phyloP scores from a whole-genome alignment of 768 basidiomycete genomes.

The Trametes cingulata region DNA sequence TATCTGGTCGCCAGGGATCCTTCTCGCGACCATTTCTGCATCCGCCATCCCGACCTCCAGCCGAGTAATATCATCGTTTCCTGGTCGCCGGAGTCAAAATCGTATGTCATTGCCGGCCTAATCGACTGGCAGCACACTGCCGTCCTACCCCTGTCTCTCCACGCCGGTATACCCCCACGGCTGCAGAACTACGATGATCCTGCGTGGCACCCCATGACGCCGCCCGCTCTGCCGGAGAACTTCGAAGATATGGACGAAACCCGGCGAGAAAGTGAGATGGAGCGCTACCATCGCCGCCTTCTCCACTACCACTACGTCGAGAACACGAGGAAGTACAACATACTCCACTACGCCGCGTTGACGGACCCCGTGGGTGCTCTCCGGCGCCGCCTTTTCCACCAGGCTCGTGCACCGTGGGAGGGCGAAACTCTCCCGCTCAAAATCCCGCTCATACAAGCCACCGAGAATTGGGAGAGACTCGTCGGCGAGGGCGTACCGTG shows the following conservation, averaged over 20 bases:
- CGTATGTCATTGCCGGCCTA: slow-evolving; percentile 36
- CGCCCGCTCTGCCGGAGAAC: slow-evolving; percentile 46
- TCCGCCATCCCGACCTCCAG: slow-evolving; percentile 48
- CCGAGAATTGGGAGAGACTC: slow-evolving; percentile 28
- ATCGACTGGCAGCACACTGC: slow-evolving; percentile 44
- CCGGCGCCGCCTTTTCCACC: slow-evolving; percentile 43
- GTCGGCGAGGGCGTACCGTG: slow-evolving; percentile 26
- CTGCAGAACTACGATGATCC: slow-evolving; percentile 51
- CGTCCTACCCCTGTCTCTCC: slow-evolving; percentile 54
- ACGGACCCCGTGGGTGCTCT: slow-evolving; percentile 39
- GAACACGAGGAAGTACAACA: slow-evolving; percentile 47
- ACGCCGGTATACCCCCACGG: slow-evolving; percentile 42
- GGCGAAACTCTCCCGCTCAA: slow-evolving; percentile 52
- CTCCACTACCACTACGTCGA: slow-evolving; percentile 51
- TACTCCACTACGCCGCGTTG: slow-evolving; percentile 42
- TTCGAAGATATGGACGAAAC: slow-evolving; percentile 42
- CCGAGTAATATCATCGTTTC: slow-evolving; percentile 50
- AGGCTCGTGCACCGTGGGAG: slow-evolving; percentile 50
- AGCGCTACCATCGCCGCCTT: slow-evolving; percentile 47
- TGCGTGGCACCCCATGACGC: slow-evolving; percentile 39
- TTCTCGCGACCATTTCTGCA: slow-evolving; percentile 43
- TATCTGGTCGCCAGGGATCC: slow-evolving; percentile 46
- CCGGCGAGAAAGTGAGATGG: slow-evolving; percentile 34
- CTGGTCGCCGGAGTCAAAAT: slow-evolving; percentile 44
- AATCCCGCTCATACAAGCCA: slow-evolving; percentile 41